Conservation (phyloP, 345 rosid genomes). For the Acer negundo region DNA sequence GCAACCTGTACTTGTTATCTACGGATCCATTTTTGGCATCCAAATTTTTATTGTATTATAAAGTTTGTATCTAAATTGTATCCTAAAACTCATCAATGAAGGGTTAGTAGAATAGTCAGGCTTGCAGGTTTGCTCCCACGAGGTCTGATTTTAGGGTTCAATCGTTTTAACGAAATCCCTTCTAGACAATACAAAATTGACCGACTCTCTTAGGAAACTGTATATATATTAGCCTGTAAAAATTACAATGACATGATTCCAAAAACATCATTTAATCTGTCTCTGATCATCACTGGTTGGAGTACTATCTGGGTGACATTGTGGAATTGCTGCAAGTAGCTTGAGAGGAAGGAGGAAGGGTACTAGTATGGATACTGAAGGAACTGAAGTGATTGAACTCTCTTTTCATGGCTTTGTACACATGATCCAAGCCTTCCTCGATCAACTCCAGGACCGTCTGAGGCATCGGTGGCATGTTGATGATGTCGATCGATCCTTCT, state of each 20-base stretch:
- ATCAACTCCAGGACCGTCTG: conserved; percentile 75
- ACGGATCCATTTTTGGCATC: no score
- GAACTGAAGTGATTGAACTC: conserved; percentile 61
- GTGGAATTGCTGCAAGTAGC: conserved; percentile 89
- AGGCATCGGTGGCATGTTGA: conserved; percentile 75
- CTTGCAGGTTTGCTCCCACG: no score
- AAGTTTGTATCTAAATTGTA: no score
- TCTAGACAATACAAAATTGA: not conserved
- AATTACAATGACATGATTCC: not conserved
- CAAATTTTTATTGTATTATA: no score
- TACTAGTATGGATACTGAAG: conserved; percentile 44
- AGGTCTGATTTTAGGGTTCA: no score
- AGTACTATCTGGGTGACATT: conserved; percentile 80
- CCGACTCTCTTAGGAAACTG: not conserved
- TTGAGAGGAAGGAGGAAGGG: conserved; percentile 47
- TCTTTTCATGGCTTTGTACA: conserved; percentile 81
- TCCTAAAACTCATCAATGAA: no score
- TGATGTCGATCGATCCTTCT: conserved; percentile 56
- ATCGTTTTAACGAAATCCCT: not conserved
- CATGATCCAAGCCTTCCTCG: conserved; percentile 86
- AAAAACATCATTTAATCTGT: no score
- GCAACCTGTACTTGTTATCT: no score
- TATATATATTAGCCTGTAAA: not conserved
- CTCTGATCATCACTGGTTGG: no score
- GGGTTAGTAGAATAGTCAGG: no score